Percentiles rank a stretch among this genome's conserved stretches.
Evolutionary conservation across 192 early-diverging fungal genomes (phyloP).

Genomic region (Dissophora ornata): DNA sequence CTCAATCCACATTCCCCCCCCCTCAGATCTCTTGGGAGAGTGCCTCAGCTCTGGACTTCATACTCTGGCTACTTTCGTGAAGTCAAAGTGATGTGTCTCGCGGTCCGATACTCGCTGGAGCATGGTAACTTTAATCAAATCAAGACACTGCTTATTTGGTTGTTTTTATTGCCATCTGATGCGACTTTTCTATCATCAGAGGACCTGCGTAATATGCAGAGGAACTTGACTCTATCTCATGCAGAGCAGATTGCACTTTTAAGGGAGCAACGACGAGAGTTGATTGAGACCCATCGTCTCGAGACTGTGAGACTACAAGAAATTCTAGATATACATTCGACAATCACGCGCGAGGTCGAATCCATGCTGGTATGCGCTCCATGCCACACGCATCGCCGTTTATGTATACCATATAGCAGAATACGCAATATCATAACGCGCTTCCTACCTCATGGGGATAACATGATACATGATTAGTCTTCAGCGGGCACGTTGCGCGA

Average conservation of each 20-base stretch:
- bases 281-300: slow-evolving; percentile 19
- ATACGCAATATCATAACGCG: too few species aligned
- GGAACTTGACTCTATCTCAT: slow-evolving; percentile 21
- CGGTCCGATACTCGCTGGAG: slow-evolving; percentile 42
- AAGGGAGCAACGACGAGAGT: slow-evolving; percentile 3
- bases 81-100: slow-evolving; percentile 56
- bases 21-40: slow-evolving; percentile 46
- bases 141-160: too few species aligned
- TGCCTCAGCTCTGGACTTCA: slow-evolving; percentile 57
- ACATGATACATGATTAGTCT: background rate
- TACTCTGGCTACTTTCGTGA: slow-evolving; percentile 58
- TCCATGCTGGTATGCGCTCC: slow-evolving; percentile 25
- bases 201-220: slow-evolving; percentile 17
- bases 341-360: background rate
- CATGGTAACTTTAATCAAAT: slow-evolving; percentile 33
- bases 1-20: too few species aligned
- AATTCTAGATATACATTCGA: slow-evolving; percentile 12
- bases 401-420: background rate
- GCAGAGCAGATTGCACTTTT: slow-evolving; percentile 16
- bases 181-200: slow-evolving; percentile 9
- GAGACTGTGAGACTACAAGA: slow-evolving; percentile 5
- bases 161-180: background rate
- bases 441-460: too few species aligned
- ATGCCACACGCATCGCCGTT: too few species aligned
- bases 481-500: slow-evolving; percentile 3